phyloP scores from a whole-genome alignment of 1,284 basidiomycete species.

The Dichomitus squalens region DNA sequence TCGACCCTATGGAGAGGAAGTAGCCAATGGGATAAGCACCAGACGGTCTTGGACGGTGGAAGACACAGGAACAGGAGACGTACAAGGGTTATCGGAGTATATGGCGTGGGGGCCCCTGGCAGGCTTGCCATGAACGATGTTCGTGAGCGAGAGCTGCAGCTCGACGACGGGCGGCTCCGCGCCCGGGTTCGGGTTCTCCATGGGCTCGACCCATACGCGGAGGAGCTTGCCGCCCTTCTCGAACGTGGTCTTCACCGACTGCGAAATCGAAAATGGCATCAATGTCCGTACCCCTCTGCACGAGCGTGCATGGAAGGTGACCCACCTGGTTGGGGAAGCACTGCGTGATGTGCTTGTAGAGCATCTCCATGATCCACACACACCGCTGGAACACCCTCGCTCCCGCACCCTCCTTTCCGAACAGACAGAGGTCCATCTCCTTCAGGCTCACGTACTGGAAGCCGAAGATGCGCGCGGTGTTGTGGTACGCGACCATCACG shows the following conservation, averaged over 20 bases:
- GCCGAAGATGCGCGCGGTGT: slow-evolving; percentile 86
- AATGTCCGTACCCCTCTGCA: background rate
- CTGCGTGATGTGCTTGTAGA: slow-evolving; percentile 62
- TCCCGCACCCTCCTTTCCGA: slow-evolving; percentile 65
- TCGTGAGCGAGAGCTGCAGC: slow-evolving; percentile 40
- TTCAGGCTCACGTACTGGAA: slow-evolving; percentile 91
- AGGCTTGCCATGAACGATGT: slow-evolving; percentile 36
- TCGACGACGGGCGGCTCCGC: slow-evolving; percentile 43
- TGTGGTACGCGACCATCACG: slow-evolving; percentile 94
- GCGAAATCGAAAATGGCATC: background rate
- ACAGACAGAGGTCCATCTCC: slow-evolving; percentile 88
- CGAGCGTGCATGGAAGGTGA: background rate
- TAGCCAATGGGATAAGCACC: no score
- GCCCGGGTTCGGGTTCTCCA: slow-evolving; percentile 41
- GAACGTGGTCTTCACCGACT: slow-evolving; percentile 64
- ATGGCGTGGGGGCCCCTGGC: slow-evolving; percentile 36
- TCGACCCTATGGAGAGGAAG: slow-evolving; percentile 46
- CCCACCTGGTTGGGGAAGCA: slow-evolving; percentile 70
- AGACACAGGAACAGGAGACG: slow-evolving; percentile 21
- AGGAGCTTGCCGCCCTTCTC: slow-evolving; percentile 51
- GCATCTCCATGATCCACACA: slow-evolving; percentile 71
- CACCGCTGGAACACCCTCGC: slow-evolving; percentile 80
- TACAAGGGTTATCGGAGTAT: slow-evolving; percentile 38
- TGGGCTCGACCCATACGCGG: slow-evolving; percentile 69
- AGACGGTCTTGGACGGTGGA: background rate